phyloP scores from a whole-genome alignment of 2,329 filamentous ascomycete species.

The Hawksworthiomyces lignivorus region DNA sequence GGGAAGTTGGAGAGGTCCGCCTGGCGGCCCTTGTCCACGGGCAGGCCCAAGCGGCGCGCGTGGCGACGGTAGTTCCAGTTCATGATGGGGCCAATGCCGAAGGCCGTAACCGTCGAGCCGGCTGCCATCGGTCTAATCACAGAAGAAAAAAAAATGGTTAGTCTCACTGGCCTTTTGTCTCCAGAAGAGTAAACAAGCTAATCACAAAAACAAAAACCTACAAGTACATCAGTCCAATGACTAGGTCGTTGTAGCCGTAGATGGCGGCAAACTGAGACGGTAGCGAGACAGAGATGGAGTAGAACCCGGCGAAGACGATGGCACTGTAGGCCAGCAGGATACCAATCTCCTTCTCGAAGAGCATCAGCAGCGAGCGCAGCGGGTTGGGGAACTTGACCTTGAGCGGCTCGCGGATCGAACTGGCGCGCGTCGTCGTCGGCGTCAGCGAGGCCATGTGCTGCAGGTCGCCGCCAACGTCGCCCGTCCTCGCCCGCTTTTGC shows the following conservation, averaged over 20 bases:
- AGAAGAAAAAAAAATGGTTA: too few relatives aligned
- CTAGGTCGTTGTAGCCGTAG: constrained; percentile 50
- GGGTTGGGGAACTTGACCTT: too few relatives aligned
- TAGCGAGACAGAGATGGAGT: constrained; percentile 36
- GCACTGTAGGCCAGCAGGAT: too few relatives aligned
- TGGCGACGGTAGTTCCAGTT: constrained; percentile 62
- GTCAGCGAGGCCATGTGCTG: neutral
- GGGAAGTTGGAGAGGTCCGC: constrained; percentile 40
- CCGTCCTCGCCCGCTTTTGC: accelerated
- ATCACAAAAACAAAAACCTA: constrained; percentile 21
- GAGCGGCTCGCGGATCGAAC: too few relatives aligned
- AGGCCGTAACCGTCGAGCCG: constrained; percentile 37
- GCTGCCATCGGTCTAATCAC: constrained; percentile 32
- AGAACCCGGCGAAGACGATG: constrained; percentile 50
- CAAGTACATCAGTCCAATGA: constrained; percentile 45
- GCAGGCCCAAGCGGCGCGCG: constrained; percentile 42
- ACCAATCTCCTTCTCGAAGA: too few relatives aligned
- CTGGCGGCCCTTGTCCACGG: constrained; percentile 44
- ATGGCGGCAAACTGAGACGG: constrained; percentile 27
- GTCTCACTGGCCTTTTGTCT: neutral
- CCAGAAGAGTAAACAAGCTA: constrained; percentile 13
- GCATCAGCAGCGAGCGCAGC: too few relatives aligned
- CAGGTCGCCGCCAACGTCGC: neutral
- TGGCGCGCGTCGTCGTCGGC: neutral
- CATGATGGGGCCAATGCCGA: constrained; percentile 44